phyloP scores from a whole-genome alignment of 257 asterid species.

The Nyctanthes arbortristis region DNA sequence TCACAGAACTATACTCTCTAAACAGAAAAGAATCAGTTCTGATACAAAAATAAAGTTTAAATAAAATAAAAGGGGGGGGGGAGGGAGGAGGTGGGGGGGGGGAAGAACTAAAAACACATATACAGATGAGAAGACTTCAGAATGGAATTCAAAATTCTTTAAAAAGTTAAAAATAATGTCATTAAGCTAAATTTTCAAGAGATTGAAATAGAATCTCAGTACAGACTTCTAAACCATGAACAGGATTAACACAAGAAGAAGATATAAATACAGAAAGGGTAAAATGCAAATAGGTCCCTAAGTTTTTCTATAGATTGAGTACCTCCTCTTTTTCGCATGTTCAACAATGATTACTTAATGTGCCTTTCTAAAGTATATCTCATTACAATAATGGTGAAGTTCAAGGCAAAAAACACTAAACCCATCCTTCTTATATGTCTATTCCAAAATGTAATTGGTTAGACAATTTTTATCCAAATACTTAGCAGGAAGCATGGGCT shows the following conservation, averaged over 20 bases:
- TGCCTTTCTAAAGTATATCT: too few relatives aligned
- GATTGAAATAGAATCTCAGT: not conserved
- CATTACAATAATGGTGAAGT: too few relatives aligned
- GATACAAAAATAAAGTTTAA: not conserved
- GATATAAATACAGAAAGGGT: not conserved
- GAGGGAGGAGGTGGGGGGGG: not conserved
- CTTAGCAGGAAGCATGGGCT: too few relatives aligned
- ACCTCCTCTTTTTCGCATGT: too few relatives aligned
- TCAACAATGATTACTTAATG: too few relatives aligned
- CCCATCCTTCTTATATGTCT: too few relatives aligned
- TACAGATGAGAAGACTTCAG: conserved; percentile 1
- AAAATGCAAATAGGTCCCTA: too few relatives aligned
- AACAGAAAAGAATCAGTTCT: conserved; percentile 8
- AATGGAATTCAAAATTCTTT: not conserved
- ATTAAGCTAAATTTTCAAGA: conserved; percentile 13
- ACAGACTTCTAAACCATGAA: conserved; percentile 1
- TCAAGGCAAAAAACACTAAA: too few relatives aligned
- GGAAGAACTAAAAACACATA: too few relatives aligned
- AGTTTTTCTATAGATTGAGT: too few relatives aligned
- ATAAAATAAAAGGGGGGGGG: not conserved
- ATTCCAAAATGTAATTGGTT: too few relatives aligned
- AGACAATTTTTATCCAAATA: too few relatives aligned
- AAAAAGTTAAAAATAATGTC: conserved; percentile 5
- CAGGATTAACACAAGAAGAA: conserved; percentile 4
- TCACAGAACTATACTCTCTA: not conserved